phyloP scores from a whole-genome alignment of 495 filamentous ascomycete species.

The Tuber aestivum region DNA sequence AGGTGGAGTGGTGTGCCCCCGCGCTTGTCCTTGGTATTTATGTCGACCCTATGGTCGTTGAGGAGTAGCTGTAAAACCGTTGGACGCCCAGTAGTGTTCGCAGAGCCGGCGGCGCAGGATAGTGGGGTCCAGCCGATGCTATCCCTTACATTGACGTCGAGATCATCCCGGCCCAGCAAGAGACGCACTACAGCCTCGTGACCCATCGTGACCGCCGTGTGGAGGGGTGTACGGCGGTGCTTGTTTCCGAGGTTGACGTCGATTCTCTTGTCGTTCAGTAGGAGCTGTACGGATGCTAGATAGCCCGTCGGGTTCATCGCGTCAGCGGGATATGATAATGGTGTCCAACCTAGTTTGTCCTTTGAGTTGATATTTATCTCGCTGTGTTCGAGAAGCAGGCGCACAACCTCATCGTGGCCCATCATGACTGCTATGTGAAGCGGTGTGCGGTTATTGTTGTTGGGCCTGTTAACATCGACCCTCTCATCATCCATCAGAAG shows the following conservation, averaged over 20 bases:
- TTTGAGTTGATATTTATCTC: constrained; percentile 24
- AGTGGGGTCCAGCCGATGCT: constrained; percentile 21
- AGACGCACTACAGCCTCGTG: constrained; percentile 31
- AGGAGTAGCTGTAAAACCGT: constrained; percentile 17
- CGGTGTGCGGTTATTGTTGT: constrained; percentile 10
- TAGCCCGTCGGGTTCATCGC: constrained; percentile 19
- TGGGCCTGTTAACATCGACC: constrained; percentile 19
- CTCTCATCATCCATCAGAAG: constrained; percentile 27
- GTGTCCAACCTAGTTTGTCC: constrained; percentile 25
- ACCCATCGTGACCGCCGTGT: constrained; percentile 24
- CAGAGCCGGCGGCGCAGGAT: constrained; percentile 27
- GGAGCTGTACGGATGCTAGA: constrained; percentile 28
- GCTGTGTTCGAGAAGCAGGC: neutral
- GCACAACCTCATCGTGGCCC: constrained; percentile 23
- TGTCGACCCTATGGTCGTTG: constrained; percentile 19
- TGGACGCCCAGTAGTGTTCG: constrained; percentile 13
- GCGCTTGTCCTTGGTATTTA: constrained; percentile 21
- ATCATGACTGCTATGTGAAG: constrained; percentile 24
- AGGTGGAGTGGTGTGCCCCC: constrained; percentile 26
- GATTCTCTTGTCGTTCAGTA: constrained; percentile 17
- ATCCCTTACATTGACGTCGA: constrained; percentile 28
- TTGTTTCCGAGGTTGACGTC: constrained; percentile 24
- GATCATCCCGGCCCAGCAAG: constrained; percentile 25
- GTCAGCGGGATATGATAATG: constrained; percentile 28
- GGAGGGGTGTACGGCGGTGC: constrained; percentile 30